Percentiles rank a stretch among this genome's conserved stretches.
These are phyloP conservation scores for Suillus spraguei DNA, from an alignment of 768 basidiomycete genomes.

Conservation along the genomic window DNA sequence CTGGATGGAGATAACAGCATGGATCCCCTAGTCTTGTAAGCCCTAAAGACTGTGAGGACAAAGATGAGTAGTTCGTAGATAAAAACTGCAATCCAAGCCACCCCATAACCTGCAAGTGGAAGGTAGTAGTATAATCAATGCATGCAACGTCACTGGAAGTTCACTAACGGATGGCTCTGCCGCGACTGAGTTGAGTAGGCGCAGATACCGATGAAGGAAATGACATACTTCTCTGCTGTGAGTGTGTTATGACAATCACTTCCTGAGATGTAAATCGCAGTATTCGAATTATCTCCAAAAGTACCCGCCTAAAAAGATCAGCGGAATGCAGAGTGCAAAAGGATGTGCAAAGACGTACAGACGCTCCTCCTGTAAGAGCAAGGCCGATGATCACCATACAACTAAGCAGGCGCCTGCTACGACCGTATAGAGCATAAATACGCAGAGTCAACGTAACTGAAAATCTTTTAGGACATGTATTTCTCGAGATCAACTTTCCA, in stretches of 20 bases:
- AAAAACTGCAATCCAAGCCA: slow-evolving; percentile 56
- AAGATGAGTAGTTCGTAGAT: slow-evolving; percentile 54
- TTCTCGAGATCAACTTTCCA: slow-evolving; percentile 4
- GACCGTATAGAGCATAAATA: slow-evolving; percentile 51
- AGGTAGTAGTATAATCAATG: neutral
- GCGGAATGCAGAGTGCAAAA: neutral
- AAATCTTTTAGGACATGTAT: neutral
- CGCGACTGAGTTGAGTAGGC: neutral
- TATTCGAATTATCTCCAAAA: slow-evolving; percentile 39
- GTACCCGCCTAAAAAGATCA: slow-evolving; percentile 43
- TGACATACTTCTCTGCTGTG: slow-evolving; percentile 7
- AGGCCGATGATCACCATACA: slow-evolving; percentile 37
- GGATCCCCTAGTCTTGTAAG: slow-evolving; percentile 37
- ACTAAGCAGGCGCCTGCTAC: slow-evolving; percentile 39
- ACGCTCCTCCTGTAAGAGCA: slow-evolving; percentile 33
- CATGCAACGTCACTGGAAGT: neutral
- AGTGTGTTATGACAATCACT: slow-evolving; percentile 29
- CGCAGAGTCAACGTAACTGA: slow-evolving; percentile 48
- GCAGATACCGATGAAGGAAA: neutral
- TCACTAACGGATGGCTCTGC: neutral
- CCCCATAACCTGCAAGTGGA: slow-evolving; percentile 28
- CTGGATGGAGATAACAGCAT: slow-evolving; percentile 22
- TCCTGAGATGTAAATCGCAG: slow-evolving; percentile 15
- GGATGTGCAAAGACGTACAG: slow-evolving; percentile 34
- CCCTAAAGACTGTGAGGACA: slow-evolving; percentile 47